Evolutionary conservation across 2,329 filamentous ascomycete genomes (phyloP).

Genomic region (Arthrobotrys sphaeroides): DNA sequence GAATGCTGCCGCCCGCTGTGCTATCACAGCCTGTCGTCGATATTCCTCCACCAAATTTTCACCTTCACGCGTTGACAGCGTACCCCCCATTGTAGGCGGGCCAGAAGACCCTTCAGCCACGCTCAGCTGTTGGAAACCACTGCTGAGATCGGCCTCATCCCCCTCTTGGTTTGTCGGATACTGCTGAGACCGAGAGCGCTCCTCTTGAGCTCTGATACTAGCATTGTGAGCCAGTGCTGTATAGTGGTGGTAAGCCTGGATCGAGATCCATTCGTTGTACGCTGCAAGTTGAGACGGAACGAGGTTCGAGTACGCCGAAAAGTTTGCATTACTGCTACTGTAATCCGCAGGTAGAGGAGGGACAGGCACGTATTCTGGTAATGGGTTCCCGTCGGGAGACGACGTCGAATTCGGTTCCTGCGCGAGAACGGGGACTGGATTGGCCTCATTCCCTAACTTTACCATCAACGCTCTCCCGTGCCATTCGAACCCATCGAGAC

Average conservation of each 20-base stretch:
- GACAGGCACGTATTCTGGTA: slow-evolving; percentile 34
- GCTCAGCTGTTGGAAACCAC: not conserved
- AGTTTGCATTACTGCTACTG: slow-evolving; percentile 35
- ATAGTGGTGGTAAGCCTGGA: slow-evolving; percentile 52
- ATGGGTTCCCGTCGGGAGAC: slow-evolving; percentile 20
- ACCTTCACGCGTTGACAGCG: slow-evolving; percentile 22
- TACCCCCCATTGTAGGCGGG: not conserved
- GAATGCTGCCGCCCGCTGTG: slow-evolving; percentile 28
- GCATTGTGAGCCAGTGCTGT: slow-evolving; percentile 40
- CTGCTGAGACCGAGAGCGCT: slow-evolving; percentile 19
- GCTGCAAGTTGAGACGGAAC: slow-evolving; percentile 47
- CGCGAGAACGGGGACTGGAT: slow-evolving; percentile 52
- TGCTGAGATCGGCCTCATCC: not conserved
- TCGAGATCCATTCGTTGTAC: slow-evolving; percentile 51
- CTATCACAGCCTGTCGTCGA: slow-evolving; percentile 25
- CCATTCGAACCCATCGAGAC: slow-evolving; percentile 55
- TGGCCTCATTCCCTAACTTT: slow-evolving; percentile 55
- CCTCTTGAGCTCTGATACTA: slow-evolving; percentile 26
- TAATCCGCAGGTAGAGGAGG: slow-evolving; percentile 40
- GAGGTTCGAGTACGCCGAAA: slow-evolving; percentile 42
- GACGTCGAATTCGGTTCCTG: slow-evolving; percentile 27
- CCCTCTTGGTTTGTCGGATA: not conserved
- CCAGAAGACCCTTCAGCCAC: not conserved
- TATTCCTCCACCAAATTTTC: slow-evolving; percentile 35
- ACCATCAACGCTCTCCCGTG: slow-evolving; percentile 55